Conservation (phyloP, 148 eudicot species). For the Rhododendron williamsianum region DNA sequence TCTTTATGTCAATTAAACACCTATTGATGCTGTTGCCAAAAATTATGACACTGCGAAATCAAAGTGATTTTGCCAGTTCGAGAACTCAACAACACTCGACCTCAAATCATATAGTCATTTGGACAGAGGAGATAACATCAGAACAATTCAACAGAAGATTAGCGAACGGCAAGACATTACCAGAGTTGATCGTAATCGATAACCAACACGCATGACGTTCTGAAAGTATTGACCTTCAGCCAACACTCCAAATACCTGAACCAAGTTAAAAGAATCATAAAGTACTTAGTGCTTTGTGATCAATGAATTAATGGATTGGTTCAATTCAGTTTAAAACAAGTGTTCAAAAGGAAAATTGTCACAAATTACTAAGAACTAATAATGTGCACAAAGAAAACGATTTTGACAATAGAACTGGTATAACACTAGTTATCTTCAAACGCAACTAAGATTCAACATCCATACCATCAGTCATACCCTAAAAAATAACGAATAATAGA, state of each 20-base stretch:
- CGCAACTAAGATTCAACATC: neutral
- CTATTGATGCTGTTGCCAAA: neutral
- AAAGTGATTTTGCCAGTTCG: neutral
- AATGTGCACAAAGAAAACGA: neutral
- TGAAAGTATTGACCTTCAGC: conserved; percentile 95
- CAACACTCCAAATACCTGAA: conserved; percentile 77
- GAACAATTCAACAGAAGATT: neutral
- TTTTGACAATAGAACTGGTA: neutral
- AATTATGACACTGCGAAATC: neutral
- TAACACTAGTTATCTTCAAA: neutral
- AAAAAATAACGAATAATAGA: neutral
- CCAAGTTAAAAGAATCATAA: conserved; percentile 4
- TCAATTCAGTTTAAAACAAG: neutral
- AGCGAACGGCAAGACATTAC: conserved; percentile 15
- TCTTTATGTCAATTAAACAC: neutral
- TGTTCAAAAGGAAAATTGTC: neutral
- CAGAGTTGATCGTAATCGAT: conserved; percentile 74
- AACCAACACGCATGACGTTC: conserved; percentile 98
- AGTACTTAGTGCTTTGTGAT: neutral
- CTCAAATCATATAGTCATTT: neutral
- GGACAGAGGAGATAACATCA: neutral
- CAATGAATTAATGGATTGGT: neutral
- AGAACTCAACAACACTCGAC: neutral
- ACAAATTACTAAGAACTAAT: neutral
- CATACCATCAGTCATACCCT: neutral